A percentile compares a stretch with the other conserved stretches of the same genome.
Conservation (phyloP, 345 rosid genomes). For the Acer campestre region DNA sequence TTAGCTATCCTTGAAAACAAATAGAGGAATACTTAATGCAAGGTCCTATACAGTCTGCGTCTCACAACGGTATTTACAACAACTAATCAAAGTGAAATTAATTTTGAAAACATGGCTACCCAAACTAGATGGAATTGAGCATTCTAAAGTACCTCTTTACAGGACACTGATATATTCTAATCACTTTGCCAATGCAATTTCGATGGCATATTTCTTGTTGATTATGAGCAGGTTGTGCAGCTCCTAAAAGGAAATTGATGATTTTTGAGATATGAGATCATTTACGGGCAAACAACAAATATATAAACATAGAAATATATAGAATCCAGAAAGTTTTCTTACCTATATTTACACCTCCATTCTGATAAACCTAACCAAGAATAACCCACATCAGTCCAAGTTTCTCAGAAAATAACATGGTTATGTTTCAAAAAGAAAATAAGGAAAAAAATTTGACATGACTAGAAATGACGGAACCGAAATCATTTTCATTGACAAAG, state of each 20-base stretch:
- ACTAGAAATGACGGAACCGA: not conserved
- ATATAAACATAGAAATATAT: not conserved
- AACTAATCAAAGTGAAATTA: not conserved
- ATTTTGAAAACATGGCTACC: not conserved
- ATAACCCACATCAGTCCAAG: slow-evolving; percentile 34
- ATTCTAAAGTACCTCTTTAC: slow-evolving; percentile 43
- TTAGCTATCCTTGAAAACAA: not conserved
- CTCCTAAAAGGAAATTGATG: slow-evolving; percentile 44
- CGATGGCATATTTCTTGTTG: slow-evolving; percentile 25
- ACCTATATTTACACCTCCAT: slow-evolving; percentile 57
- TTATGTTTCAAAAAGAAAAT: too few species aligned
- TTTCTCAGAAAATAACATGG: slow-evolving; percentile 1
- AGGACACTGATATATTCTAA: slow-evolving; percentile 46
- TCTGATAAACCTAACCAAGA: slow-evolving; percentile 50
- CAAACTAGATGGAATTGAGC: not conserved
- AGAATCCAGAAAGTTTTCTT: slow-evolving; percentile 25
- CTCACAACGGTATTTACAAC: not conserved
- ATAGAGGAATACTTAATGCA: not conserved
- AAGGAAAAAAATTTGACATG: not conserved
- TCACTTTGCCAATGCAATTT: slow-evolving; percentile 75
- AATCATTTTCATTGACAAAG: not conserved
- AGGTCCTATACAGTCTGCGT: not conserved
- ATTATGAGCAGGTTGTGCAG: slow-evolving; percentile 35
- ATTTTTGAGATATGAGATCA: slow-evolving; percentile 10
- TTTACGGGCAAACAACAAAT: slow-evolving; percentile 10